A percentile compares a stretch with the other conserved stretches of the same genome.
phyloP scores from a whole-genome alignment of 805 yeast genomes.

The Candida boleticola region DNA sequence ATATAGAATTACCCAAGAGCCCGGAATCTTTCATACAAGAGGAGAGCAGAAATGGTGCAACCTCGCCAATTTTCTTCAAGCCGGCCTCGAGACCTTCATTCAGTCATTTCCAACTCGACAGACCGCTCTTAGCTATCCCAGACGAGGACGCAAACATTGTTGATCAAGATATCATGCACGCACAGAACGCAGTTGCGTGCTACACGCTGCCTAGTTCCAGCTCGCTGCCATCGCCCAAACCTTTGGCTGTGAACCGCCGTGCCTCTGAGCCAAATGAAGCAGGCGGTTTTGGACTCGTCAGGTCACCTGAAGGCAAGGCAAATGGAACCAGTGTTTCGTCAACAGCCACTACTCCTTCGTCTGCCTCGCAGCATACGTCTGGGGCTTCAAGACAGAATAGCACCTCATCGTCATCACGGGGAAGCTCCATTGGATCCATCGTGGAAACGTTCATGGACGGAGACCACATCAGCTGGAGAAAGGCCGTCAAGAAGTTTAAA shows the following conservation, averaged over 20 bases:
- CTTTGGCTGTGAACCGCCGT: no score
- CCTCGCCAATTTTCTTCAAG: conserved; percentile 2
- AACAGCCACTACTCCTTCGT: background rate
- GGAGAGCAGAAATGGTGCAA: background rate
- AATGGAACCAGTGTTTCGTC: background rate
- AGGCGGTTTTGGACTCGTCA: no score
- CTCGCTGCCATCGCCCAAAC: conserved; percentile 5
- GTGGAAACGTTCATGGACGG: conserved; percentile 25
- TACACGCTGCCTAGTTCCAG: conserved; percentile 1
- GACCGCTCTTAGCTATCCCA: background rate
- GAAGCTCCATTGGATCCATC: conserved; percentile 30
- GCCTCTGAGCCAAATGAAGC: no score
- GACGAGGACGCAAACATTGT: background rate
- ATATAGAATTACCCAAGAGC: conserved; percentile 4
- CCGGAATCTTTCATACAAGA: conserved; percentile 2
- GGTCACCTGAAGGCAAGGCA: background rate
- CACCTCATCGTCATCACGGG: conserved; percentile 18
- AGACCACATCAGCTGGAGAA: conserved; percentile 26
- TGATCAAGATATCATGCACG: background rate
- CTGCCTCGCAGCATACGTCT: background rate
- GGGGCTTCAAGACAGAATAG: conserved; percentile 7
- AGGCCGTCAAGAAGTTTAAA: conserved; percentile 28
- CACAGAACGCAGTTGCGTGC: background rate
- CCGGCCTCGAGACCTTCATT: conserved; percentile 1
- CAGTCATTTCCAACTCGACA: conserved; percentile 3